Base-by-base conservation (phyloP, 1,284 basidiomycete genomes). In the Sporisorium iseilematis-ciliati region DNA sequence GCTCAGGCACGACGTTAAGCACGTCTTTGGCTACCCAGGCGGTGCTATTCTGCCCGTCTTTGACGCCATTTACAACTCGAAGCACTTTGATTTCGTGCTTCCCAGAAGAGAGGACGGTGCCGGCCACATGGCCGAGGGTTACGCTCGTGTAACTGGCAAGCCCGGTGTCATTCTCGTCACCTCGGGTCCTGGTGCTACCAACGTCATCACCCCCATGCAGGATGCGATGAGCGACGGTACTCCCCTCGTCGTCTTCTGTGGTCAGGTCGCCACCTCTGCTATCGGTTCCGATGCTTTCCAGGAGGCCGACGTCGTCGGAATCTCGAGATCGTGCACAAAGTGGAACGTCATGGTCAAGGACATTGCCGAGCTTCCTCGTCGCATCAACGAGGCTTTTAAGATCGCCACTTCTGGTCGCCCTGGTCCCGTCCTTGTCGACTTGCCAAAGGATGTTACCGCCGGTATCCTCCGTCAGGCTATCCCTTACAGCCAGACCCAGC, bases 331-430 rank as follows among this genome's bases (percentile, higher is more conserved):
- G 78, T 99, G 96, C 88, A 98, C 97, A 29, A 99, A 99, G 87
- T 99, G 96, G 97, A 99, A 99, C 86, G 95, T 99, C 76, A 97
- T 98, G 95, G 93, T 99, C 70, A 98, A 98, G 87, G 95, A 97
- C 85, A 94, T 99, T 73, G 87, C 93, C 26, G 96, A 98, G 87
- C 89, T 98, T 4, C 97, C 96, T 8, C 88, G 96, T 54, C 89
- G 96, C 75, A 97, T 99, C 87, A 99, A 98, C 86, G 96, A 99
- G 87, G 97, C 96, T 0, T 99, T 99, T 90, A 97, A 98, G 87
- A 98, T 99, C 77, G 96, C 97, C 35, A 97, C 93, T 2, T 94
- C 94, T 10, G 97, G 96, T 2, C 91, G 97, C 43, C 96, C 95
- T 1, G 96, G 96, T 3, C 96, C 97, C 62, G 96, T 98, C 42